Evolutionary conservation across 1,284 basidiomycete genomes (phyloP).

Genomic region (Ganoderma sp.): DNA sequence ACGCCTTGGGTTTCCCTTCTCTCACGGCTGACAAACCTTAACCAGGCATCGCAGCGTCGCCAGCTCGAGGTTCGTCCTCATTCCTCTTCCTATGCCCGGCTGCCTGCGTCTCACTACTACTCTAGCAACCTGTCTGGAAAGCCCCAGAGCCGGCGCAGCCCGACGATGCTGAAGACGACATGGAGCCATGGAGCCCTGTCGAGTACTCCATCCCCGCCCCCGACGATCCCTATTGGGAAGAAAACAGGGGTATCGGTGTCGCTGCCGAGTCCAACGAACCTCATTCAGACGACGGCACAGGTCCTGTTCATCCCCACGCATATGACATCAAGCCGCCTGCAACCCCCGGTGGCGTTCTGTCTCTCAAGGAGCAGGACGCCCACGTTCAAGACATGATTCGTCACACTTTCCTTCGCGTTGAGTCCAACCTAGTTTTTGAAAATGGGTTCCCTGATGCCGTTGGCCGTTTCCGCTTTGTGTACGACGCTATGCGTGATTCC

Average conservation of each 20-base stretch:
- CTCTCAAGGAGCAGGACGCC: neutral
- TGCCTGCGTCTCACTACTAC: no score
- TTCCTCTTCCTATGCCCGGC: no score
- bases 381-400: neutral
- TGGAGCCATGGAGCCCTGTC: neutral
- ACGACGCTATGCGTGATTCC: neutral
- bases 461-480: neutral
- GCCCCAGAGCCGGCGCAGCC: no score
- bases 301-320: neutral
- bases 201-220: neutral
- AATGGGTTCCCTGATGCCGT: neutral
- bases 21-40: no score
- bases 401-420: neutral
- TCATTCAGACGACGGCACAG: no score
- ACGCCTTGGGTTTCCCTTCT: no score
- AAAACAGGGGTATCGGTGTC: neutral
- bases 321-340: neutral
- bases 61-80: no score
- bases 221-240: neutral
- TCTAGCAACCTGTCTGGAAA: neutral
- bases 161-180: neutral
- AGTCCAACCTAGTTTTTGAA: neutral
- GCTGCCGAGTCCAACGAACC: no score
- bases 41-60: no score
- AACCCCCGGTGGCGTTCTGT: neutral